Base-by-base conservation (phyloP, 495 filamentous ascomycete species). In the Penicillium waksmanii region DNA sequence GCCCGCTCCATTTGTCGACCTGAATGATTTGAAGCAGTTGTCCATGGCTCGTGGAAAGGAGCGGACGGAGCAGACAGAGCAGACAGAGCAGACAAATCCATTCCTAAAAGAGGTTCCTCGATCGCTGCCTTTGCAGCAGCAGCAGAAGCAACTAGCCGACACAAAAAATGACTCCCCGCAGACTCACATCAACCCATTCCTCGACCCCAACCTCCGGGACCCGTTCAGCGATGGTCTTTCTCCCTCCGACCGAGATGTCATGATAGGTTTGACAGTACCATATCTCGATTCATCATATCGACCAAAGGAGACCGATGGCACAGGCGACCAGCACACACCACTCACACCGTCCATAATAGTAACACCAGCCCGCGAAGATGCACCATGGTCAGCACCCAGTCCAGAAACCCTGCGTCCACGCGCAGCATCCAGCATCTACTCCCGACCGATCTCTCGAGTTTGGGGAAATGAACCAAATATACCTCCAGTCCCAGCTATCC, bases 201-300 rank as follows among this genome's bases (percentile, higher is more conserved):
- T 71, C 17, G 51, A 65, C 8, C 36, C 57, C 3, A 53, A 48
- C 6, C 5, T 55, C 6, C 57, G 58, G 15, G 48, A 65, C 31
- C 49, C 62, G 1, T 67, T 69, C 27, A 67, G 51, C 18, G 70
- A 67, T n/a, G 89, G 88, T 40, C 73, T 96, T 3, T 94, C 91
- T 5, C 92, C 92, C 0, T 86, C 80, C 5, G 87, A 91, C 63
- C 75, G 89, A 25, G 84, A 89, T 13, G 92, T 96, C 43, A 80
- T 90, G 63, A 96, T 96, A 57, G 92, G 91, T 1, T 82, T 96
- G 8, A 82, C 82, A 3, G 82, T 95, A 33, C 87, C 90, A 11
- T 80, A 80, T 7, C 80, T 84, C 33, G 82, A 85, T 19, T 67
- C 87, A 3, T 72, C 79, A 2, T 75, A 78, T 23, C 56, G 60